A percentile compares a stretch with the other conserved stretches of the same genome.
Evolutionary conservation across 441 rosid genomes (phyloP).

Genomic region (Gossypium davidsonii): DNA sequence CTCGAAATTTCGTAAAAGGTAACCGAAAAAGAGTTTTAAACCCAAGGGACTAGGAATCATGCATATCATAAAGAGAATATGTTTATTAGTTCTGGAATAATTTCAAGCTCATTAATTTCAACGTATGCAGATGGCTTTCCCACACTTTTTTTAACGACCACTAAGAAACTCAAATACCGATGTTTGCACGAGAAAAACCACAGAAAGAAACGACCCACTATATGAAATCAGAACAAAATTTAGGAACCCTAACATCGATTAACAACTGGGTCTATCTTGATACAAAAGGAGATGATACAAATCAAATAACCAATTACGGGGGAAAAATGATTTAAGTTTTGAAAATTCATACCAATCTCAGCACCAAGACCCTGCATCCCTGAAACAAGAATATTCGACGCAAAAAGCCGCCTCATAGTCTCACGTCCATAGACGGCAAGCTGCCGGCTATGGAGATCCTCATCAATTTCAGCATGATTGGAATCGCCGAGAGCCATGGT

Average conservation of each 20-base stretch:
- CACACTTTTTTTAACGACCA: neutral
- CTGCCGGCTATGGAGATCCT: slow-evolving; percentile 97
- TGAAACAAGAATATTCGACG: slow-evolving; percentile 74
- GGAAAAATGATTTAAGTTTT: neutral
- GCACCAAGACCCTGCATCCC: slow-evolving; percentile 94
- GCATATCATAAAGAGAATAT: too few species aligned
- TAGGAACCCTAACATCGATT: neutral
- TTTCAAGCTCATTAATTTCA: too few species aligned
- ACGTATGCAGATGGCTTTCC: too few species aligned
- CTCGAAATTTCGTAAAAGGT: too few species aligned
- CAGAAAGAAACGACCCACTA: neutral
- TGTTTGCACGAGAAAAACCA: neutral
- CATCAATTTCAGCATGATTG: slow-evolving; percentile 65
- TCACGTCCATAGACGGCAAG: slow-evolving; percentile 96
- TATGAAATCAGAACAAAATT: neutral
- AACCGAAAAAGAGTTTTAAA: too few species aligned
- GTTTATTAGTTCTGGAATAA: too few species aligned
- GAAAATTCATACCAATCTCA: slow-evolving; percentile 62
- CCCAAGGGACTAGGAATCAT: too few species aligned
- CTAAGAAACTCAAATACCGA: neutral
- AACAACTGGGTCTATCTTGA: neutral
- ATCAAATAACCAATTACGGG: neutral
- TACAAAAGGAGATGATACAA: neutral
- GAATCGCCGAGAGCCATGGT: slow-evolving; percentile 53
- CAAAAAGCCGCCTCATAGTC: slow-evolving; percentile 88